Percentiles rank a stretch among this genome's conserved stretches.
Conservation (phyloP, 202 grass and related monocot genomes). For the Zizania palustris region DNA sequence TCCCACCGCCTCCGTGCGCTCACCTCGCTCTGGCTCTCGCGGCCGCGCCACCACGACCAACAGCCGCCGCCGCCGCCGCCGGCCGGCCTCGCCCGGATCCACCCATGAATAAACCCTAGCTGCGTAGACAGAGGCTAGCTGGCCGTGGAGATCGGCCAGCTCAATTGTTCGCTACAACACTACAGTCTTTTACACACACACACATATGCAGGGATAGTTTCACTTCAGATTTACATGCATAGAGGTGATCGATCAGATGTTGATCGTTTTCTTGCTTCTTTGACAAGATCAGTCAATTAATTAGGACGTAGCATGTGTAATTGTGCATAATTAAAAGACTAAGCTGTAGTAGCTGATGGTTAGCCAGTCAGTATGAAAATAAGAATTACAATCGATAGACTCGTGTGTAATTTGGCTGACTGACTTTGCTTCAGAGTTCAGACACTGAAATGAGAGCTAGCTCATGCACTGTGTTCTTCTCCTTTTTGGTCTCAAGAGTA, state of each 20-base stretch:
- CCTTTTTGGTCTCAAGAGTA: neutral
- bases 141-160: neutral
- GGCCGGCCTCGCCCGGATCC: neutral
- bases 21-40: constrained; percentile 53
- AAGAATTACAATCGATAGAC: neutral
- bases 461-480: neutral
- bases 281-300: neutral
- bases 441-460: neutral
- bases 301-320: constrained; percentile 18
- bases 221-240: neutral
- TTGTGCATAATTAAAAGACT: neutral
- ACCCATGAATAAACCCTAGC: constrained; percentile 1
- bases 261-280: constrained; percentile 24
- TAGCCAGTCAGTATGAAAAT: constrained; percentile 20
- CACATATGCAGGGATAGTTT: constrained; percentile 27
- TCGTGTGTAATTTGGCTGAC: neutral
- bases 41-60: constrained; percentile 33
- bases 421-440: constrained; percentile 9
- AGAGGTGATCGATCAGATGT: constrained; percentile 27
- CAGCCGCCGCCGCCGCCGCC: no score
- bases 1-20: constrained; percentile 63
- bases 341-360: neutral
- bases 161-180: neutral
- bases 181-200: constrained; percentile 7
- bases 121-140: neutral